phyloP scores from a whole-genome alignment of 148 eudicot species.

The Vaccinium vitisidaea region DNA sequence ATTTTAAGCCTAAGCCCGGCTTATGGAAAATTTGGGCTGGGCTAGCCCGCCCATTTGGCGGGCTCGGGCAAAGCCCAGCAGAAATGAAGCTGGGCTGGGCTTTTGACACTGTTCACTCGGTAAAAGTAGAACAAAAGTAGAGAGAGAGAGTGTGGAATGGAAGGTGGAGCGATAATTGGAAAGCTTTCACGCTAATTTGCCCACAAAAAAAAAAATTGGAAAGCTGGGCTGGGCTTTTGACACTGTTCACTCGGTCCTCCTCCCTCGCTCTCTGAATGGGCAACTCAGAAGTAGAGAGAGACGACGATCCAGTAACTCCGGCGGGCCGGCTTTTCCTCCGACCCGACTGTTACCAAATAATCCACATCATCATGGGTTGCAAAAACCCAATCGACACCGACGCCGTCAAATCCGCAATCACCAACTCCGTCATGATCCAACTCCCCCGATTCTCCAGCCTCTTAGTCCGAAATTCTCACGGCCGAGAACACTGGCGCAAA shows the following conservation, averaged over 20 bases:
- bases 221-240: too few relatives aligned
- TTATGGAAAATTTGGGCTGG: too few relatives aligned
- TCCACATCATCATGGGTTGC: constrained; percentile 45
- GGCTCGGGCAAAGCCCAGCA: too few relatives aligned
- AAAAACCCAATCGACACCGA: constrained; percentile 37
- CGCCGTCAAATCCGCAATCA: constrained; percentile 37
- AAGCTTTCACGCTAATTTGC: too few relatives aligned
- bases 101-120: too few relatives aligned
- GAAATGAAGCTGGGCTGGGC: too few relatives aligned
- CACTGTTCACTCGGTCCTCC: background rate
- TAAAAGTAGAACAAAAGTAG: too few relatives aligned
- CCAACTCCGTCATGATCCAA: constrained; percentile 38
- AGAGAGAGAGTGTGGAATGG: too few relatives aligned
- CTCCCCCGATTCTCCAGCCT: constrained; percentile 79
- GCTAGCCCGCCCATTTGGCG: too few relatives aligned
- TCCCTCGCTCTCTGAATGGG: background rate
- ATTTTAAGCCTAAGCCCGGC: too few relatives aligned
- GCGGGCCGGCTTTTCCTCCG: constrained; percentile 43
- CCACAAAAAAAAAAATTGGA: too few relatives aligned
- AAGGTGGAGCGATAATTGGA: too few relatives aligned
- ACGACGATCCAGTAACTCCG: constrained; percentile 43
- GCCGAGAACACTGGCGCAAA: constrained; percentile 45
- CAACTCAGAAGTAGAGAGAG: constrained; percentile 6
- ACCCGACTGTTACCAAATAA: constrained; percentile 47
- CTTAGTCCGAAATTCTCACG: constrained; percentile 36